Percentiles rank a stretch among this genome's conserved stretches.
These are phyloP conservation scores for Coprinopsis marcescibilis DNA, from an alignment of 768 basidiomycete species.

Conservation along the genomic window DNA sequence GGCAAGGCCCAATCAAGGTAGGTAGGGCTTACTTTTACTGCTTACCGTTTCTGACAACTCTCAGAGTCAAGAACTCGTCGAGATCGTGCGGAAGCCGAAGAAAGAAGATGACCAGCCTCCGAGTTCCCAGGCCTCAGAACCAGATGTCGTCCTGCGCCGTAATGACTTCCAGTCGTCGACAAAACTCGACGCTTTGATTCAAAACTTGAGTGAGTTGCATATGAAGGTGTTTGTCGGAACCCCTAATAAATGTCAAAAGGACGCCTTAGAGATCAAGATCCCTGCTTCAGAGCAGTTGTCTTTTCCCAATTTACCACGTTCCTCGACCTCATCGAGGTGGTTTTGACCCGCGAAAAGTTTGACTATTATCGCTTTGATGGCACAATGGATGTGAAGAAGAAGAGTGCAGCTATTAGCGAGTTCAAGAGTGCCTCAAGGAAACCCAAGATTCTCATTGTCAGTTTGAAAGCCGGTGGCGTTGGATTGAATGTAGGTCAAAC, in stretches of 20 bases:
- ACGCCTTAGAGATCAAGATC: slow-evolving; percentile 63
- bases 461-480: slow-evolving; percentile 88
- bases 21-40: slow-evolving; percentile 1
- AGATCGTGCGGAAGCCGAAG: slow-evolving; percentile 41
- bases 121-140: slow-evolving; percentile 30
- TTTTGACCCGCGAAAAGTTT: slow-evolving; percentile 62
- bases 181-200: slow-evolving; percentile 79
- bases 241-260: slow-evolving; percentile 33
- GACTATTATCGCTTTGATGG: slow-evolving; percentile 85
- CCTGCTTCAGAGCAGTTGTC: slow-evolving; percentile 76
- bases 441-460: slow-evolving; percentile 73
- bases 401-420: slow-evolving; percentile 65
- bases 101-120: slow-evolving; percentile 14
- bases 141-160: slow-evolving; percentile 55
- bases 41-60: neutral
- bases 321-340: slow-evolving; percentile 72
- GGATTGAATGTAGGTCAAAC: slow-evolving; percentile 70
- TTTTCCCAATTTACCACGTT: slow-evolving; percentile 92
- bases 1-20: slow-evolving; percentile 60
- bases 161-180: slow-evolving; percentile 89
- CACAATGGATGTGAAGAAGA: slow-evolving; percentile 82
- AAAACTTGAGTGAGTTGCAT: slow-evolving; percentile 64
- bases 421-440: slow-evolving; percentile 67
- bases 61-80: slow-evolving; percentile 57
- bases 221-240: too few species aligned